Percentiles rank a stretch among this genome's conserved stretches.
These are phyloP conservation scores for Ilyonectria robusta DNA, from an alignment of 2,329 filamentous ascomycete species.

Conservation along the genomic window DNA sequence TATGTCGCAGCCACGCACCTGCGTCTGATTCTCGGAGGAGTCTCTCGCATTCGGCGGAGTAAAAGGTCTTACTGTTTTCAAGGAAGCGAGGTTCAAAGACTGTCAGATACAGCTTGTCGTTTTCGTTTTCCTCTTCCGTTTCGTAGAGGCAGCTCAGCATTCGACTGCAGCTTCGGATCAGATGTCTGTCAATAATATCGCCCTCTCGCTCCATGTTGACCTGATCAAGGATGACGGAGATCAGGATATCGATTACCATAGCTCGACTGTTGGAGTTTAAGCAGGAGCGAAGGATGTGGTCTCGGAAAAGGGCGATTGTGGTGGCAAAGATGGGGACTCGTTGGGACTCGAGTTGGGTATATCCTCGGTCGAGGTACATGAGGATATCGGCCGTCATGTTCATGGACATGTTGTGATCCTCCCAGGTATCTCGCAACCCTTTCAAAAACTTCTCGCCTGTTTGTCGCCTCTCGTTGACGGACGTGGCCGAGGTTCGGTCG, in stretches of 20 bases:
- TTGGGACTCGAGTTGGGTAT: conserved; percentile 75
- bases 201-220: conserved; percentile 93
- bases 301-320: conserved; percentile 89
- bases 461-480: conserved; percentile 83
- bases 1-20: conserved; percentile 83
- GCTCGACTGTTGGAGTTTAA: conserved; percentile 61
- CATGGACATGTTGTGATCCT: conserved; percentile 92
- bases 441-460: conserved; percentile 88
- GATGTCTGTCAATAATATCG: conserved; percentile 85
- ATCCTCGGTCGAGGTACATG: conserved; percentile 96
- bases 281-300: conserved; percentile 81
- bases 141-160: conserved; percentile 95
- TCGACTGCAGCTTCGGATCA: conserved; percentile 86
- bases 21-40: conserved; percentile 86
- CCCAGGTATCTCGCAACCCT: conserved; percentile 83
- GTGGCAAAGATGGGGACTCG: conserved; percentile 85
- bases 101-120: conserved; percentile 85
- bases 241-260: conserved; percentile 81
- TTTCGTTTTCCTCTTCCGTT: conserved; percentile 81
- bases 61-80: conserved; percentile 79
- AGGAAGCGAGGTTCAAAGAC: conserved; percentile 87
- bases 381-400: conserved; percentile 97
- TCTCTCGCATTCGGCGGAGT: conserved; percentile 79
- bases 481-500: conserved; percentile 68
- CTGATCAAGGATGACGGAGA: conserved; percentile 88